Base-by-base conservation (phyloP, 1,284 basidiomycete genomes). In the Puccinia coronata region DNA sequence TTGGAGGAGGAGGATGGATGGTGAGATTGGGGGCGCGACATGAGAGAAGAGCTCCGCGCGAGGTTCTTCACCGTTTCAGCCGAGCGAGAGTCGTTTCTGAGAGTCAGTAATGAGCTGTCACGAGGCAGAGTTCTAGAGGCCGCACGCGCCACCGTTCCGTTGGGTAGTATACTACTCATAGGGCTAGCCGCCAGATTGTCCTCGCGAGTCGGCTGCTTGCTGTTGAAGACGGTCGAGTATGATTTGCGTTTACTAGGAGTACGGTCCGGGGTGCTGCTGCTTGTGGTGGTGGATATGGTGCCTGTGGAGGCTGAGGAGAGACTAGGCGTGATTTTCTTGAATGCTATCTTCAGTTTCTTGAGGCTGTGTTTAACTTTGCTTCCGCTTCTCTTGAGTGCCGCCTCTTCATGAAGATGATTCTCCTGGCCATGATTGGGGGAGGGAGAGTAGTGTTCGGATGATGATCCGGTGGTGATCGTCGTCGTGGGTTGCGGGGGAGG, bases 291-390 rank as follows among this genome's bases (percentile, higher is more conserved):
- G 1, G 39, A 39, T 11, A 51, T 51, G 34, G 61, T 28, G 12
- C 71, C 18, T 23, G 71, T 55, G 20, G 57, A 67, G 34, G 79
- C 41, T 34, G 78, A 72, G 1, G 69, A 63, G 20, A 69, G 65
- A 34, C 31, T 71, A 16, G 78, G 79, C 1, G 79, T 74, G 11
- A 81, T 70, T 69, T 81, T 81, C 41, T 74, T 70, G 36, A 81
- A 67, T 8, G 79, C 79, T n/a, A 71, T 81, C 57, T 81, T 81
- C 31, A 81, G 57, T 81, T 81, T 81, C 61, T 69, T 81, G 25
- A 81, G 41, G 28, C 79, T 55, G 36, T 73, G 69, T 49, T 81
- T 81, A 36, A 81, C 70, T 73, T 74, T 65, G 34, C 47, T 71
- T 11, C 53, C 23, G 12, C 43, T 28, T 43, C 69, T 81, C 65